Base-by-base conservation (phyloP, 1,284 basidiomycete genomes). In the Cutaneotrichosporon cutaneum region DNA sequence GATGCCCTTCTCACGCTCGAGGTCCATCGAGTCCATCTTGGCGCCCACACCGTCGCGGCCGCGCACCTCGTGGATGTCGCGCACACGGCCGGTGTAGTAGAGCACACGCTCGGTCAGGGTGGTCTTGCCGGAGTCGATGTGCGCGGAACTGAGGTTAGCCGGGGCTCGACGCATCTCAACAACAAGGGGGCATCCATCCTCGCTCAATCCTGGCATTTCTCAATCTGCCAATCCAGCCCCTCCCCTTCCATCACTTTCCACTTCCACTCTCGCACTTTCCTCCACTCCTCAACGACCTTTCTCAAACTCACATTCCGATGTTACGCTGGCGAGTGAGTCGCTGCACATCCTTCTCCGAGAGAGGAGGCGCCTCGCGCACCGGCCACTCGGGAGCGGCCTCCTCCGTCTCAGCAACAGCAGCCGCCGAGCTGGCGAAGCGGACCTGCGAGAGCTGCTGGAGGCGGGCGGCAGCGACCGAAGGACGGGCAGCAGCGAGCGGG, bases 11-110 rank as follows among this genome's bases (percentile, higher is more conserved):
- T 99, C 96, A 54, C 95, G 85, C 79, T 99, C 96, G 9, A 99
- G 84, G 71, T 99, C 96, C 95, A 99, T 99, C 73, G 89, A 92
- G 81, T 99, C 95, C 96, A 99, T 99, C 83, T 99, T 99, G 26
- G 95, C 96, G 55, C 95, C 96, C 26, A 99, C 94, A 56, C 89
- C 88, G 79, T 99, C 95, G 59, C 90, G 85, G 45, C 96, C 96
- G 70, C 96, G 85, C 65, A 96, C 95, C 85, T 99, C 96, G 77
- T 99, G 96, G 72, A 99, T 98, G 61, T 94, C 93, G 59, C 88
- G 84, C 77, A 98, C 96, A 51, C 94, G 87, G 32, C 96, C 96
- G 30, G 96, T 98, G 80, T 99, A 99, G 81, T 88, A 99, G 55
- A 99, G 82, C 11, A 78, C 88, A 39, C 96, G 90, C 78, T 99